Percentiles rank a stretch among this genome's conserved stretches.
These are phyloP conservation scores for Mycena sp. DNA, from an alignment of 1,284 basidiomycete species.

Conservation along the genomic window DNA sequence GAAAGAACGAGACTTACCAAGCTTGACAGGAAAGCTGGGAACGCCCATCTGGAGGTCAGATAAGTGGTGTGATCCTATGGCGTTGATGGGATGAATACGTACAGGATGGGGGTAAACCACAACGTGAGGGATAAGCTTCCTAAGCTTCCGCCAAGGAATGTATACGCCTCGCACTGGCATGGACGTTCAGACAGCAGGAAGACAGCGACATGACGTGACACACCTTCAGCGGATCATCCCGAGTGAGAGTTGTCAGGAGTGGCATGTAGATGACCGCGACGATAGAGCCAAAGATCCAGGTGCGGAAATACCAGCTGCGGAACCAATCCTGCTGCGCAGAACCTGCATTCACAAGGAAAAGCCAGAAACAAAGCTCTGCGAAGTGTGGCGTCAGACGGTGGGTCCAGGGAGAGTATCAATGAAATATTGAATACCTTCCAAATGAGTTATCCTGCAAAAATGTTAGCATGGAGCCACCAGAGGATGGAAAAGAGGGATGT, in stretches of 20 bases:
- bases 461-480: background rate
- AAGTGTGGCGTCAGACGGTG: background rate
- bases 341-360: conserved; percentile 76
- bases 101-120: conserved; percentile 77
- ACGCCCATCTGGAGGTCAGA: conserved; percentile 57
- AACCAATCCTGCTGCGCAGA: conserved; percentile 78
- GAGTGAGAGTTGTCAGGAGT: conserved; percentile 68
- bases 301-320: conserved; percentile 73
- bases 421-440: conserved; percentile 64
- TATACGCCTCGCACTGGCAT: conserved; percentile 70
- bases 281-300: conserved; percentile 71
- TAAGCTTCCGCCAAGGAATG: conserved; percentile 73
- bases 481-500: conserved; percentile 40
- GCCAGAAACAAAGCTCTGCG: conserved; percentile 82
- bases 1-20: conserved; percentile 54
- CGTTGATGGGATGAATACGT: conserved; percentile 32
- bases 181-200: background rate
- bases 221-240: conserved; percentile 66
- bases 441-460: conserved; percentile 70
- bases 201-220: conserved; percentile 21
- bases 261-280: conserved; percentile 75
- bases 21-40: conserved; percentile 69
- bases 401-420: background rate
- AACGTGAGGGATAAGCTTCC: conserved; percentile 72
- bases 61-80: conserved; percentile 24